phyloP scores from a whole-genome alignment of 345 rosid genomes.

The Gossypium mustelinum region DNA sequence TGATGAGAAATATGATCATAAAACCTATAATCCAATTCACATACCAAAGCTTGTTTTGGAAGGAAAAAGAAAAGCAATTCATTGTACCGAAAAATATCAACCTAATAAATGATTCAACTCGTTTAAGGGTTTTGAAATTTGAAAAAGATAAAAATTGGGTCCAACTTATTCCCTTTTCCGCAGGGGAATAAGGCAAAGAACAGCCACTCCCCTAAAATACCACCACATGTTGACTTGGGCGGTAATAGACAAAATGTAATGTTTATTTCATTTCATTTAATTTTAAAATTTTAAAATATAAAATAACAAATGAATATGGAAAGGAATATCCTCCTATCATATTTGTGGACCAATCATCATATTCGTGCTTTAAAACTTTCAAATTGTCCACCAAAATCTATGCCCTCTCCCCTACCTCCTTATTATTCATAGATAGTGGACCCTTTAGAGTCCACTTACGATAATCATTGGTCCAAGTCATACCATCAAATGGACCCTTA shows the following conservation, averaged over 20 bases:
- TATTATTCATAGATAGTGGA: not conserved
- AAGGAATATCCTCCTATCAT: not conserved
- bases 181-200: not conserved
- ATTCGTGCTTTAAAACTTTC: not conserved
- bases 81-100: not conserved
- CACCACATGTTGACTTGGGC: no score
- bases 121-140: not conserved
- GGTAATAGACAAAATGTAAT: no score
- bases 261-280: no score
- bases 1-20: not conserved
- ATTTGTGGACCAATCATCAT: conserved; percentile 17
- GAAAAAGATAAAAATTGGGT: not conserved
- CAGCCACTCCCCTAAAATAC: not conserved
- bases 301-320: no score
- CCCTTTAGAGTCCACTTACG: not conserved
- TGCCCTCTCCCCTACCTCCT: no score
- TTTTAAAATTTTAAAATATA: no score
- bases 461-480: not conserved
- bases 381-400: not conserved
- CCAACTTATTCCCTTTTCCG: not conserved
- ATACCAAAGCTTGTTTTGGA: no score
- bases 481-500: no score
- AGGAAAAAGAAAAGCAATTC: not conserved
- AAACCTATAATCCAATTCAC: no score
- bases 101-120: not conserved